Evolutionary conservation across 768 basidiomycete genomes (phyloP).

Genomic region (Cyclocybe aegerita): DNA sequence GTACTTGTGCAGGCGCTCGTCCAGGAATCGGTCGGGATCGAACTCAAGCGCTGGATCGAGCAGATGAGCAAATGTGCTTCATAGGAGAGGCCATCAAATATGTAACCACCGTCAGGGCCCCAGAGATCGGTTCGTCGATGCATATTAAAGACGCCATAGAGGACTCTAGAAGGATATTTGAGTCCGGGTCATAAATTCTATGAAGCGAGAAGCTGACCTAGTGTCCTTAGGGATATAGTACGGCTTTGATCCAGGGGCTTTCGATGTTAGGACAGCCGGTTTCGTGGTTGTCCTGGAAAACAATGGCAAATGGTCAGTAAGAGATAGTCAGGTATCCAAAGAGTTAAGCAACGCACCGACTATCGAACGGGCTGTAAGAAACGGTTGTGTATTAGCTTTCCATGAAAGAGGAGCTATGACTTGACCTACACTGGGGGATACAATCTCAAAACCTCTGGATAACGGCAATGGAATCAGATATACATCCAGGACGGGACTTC

Average conservation of each 20-base stretch:
- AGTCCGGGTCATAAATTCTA: too few relatives aligned
- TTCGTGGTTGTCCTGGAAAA: conserved; percentile 14
- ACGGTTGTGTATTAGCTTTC: too few relatives aligned
- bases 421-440: conserved; percentile 31
- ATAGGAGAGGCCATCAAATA: too few relatives aligned
- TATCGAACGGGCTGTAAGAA: conserved; percentile 11
- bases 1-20: conserved; percentile 46
- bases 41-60: conserved; percentile 35
- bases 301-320: background rate
- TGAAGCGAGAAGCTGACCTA: conserved; percentile 7
- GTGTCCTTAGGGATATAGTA: conserved; percentile 25
- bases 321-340: background rate
- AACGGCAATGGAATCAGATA: background rate
- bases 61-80: too few relatives aligned
- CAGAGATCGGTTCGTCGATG: conserved; percentile 61
- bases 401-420: background rate
- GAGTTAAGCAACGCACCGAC: conserved; percentile 1
- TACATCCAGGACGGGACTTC: background rate
- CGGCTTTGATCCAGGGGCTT: conserved; percentile 18
- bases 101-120: conserved; percentile 57
- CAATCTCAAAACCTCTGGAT: conserved; percentile 41
- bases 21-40: conserved; percentile 57
- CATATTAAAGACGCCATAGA: conserved; percentile 23
- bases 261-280: conserved; percentile 15
- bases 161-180: too few relatives aligned